These are phyloP conservation scores for Sarocladium kiliense DNA, from an alignment of 2,329 filamentous ascomycete species.

Conservation along the genomic window DNA sequence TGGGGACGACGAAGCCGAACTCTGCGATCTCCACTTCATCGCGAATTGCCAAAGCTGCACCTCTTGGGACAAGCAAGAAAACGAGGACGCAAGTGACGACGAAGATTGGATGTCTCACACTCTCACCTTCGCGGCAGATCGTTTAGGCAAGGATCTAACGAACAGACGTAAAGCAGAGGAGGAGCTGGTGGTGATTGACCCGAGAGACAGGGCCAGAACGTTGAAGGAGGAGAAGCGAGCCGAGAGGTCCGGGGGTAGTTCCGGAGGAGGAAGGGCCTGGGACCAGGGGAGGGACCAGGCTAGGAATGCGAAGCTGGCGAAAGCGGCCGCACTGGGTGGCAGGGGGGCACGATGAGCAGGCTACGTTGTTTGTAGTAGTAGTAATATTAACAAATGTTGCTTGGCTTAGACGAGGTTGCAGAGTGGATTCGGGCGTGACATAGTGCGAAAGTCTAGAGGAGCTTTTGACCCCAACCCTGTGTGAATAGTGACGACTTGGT, in stretches of 20 bases:
- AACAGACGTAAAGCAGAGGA: conserved; percentile 91
- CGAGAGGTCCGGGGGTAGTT: conserved; percentile 50
- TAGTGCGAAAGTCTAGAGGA: not conserved
- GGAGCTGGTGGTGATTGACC: conserved; percentile 89
- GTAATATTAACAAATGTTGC: too few relatives aligned
- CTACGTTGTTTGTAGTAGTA: too few relatives aligned
- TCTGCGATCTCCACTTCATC: conserved; percentile 95
- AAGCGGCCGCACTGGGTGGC: conserved; percentile 47
- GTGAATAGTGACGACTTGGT: not conserved
- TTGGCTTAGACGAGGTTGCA: too few relatives aligned
- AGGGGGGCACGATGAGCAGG: conserved; percentile 47
- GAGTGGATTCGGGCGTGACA: not conserved
- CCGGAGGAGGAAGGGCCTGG: conserved; percentile 54
- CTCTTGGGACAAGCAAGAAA: conserved; percentile 68
- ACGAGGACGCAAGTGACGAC: conserved; percentile 52
- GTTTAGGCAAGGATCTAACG: conserved; percentile 82
- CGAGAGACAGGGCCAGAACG: conserved; percentile 72
- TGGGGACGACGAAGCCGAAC: conserved; percentile 60
- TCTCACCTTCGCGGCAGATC: conserved; percentile 83
- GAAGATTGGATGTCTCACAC: conserved; percentile 82
- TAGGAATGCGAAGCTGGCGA: conserved; percentile 51
- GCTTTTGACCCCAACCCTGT: not conserved
- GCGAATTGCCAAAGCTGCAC: conserved; percentile 89
- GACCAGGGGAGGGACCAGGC: conserved; percentile 43
- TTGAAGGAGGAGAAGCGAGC: conserved; percentile 61